These are phyloP conservation scores for Papilionanthe hybrid DNA, from an alignment of 116 monocot species.

Conservation along the genomic window DNA sequence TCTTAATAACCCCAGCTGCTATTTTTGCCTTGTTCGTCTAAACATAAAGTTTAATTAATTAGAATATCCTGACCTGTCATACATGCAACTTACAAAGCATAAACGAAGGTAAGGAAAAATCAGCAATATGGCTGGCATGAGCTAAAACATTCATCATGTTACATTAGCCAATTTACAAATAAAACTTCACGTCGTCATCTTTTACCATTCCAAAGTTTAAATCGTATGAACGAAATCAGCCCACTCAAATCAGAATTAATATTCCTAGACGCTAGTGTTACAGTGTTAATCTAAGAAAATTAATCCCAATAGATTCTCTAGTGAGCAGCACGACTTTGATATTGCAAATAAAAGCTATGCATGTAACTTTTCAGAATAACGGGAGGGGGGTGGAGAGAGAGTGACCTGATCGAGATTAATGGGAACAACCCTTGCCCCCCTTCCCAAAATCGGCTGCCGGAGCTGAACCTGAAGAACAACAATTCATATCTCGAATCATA, in stretches of 20 bases:
- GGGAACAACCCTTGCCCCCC: slow-evolving; percentile 89
- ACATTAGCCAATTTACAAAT: not conserved
- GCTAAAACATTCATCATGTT: not conserved
- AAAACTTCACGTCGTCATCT: no score
- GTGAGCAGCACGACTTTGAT: not conserved
- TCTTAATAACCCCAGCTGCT: no score
- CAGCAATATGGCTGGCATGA: not conserved
- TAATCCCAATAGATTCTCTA: not conserved
- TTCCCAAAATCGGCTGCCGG: slow-evolving; percentile 72
- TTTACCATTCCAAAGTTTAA: no score
- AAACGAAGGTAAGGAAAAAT: not conserved
- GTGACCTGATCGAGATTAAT: slow-evolving; percentile 91
- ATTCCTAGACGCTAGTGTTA: not conserved
- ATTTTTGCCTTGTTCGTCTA: no score
- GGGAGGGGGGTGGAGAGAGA: not conserved
- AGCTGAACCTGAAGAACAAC: slow-evolving; percentile 56
- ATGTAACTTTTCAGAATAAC: not conserved
- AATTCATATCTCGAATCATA: not conserved
- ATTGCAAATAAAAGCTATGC: not conserved
- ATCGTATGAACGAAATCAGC: not conserved
- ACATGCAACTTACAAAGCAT: not conserved
- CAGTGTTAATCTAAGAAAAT: not conserved
- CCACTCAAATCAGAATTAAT: not conserved
- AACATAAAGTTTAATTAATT: not conserved
- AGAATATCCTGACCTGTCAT: not conserved